Conservation (phyloP, 306 rosid genomes). For the Sicyos edulis region DNA sequence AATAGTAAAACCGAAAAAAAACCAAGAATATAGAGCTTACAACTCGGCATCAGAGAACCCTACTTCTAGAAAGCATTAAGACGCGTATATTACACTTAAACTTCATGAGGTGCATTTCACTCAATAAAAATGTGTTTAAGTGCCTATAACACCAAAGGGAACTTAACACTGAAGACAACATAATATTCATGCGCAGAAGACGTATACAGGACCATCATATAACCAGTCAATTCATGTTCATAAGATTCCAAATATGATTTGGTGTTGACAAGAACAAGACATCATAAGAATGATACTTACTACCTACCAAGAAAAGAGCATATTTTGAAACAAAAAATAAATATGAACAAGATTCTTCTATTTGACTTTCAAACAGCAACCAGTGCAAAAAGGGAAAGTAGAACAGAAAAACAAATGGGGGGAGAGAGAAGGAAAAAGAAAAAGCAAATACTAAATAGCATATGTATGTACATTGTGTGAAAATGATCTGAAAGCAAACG, state of each 20-base stretch:
- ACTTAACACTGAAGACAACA: neutral
- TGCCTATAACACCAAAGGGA: neutral
- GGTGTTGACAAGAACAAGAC: neutral
- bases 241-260: neutral
- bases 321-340: conserved; percentile 9
- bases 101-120: neutral
- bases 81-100: neutral
- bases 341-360: neutral
- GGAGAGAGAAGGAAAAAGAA: neutral
- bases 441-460: conserved; percentile 1
- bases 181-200: neutral
- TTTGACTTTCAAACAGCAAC: neutral
- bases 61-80: neutral
- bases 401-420: neutral
- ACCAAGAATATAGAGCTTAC: conserved; percentile 6
- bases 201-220: neutral
- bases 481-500: conserved; percentile 17
- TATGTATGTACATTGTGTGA: neutral
- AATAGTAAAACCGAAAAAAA: neutral
- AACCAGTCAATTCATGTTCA: neutral
- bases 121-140: neutral
- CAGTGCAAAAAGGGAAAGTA: neutral
- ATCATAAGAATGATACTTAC: conserved; percentile 6
- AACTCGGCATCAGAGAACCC: neutral
- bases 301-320: neutral